These are phyloP conservation scores for Phytophthora ohioensis DNA, from an alignment of 352 stramenopile genomes.

Conservation along the genomic window DNA sequence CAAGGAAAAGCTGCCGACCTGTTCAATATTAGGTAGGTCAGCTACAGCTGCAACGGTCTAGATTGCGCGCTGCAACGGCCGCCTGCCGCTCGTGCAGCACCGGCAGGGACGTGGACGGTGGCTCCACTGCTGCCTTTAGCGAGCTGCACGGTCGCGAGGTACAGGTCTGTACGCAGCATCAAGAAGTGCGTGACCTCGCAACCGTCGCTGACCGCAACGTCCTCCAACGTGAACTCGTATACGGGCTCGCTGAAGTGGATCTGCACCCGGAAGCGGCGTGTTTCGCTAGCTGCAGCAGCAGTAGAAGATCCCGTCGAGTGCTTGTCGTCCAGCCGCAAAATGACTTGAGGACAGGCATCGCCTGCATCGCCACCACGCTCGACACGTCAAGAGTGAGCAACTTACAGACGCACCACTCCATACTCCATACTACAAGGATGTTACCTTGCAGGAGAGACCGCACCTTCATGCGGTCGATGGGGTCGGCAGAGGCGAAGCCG, in stretches of 20 bases:
- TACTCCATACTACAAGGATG: not conserved
- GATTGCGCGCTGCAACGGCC: constrained; percentile 32
- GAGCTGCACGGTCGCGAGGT: constrained; percentile 35
- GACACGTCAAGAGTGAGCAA: not conserved
- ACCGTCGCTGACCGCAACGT: constrained; percentile 44
- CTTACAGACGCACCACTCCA: not conserved
- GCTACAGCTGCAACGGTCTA: constrained; percentile 29
- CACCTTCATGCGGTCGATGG: constrained; percentile 75
- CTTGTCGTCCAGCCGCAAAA: constrained; percentile 30
- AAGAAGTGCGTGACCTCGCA: constrained; percentile 49
- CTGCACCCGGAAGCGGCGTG: constrained; percentile 36
- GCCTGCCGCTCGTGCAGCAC: constrained; percentile 17
- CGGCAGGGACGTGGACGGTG: constrained; percentile 32
- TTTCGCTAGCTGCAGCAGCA: constrained; percentile 13
- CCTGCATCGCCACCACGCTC: constrained; percentile 4
- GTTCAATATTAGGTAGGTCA: constrained; percentile 11
- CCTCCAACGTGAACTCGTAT: constrained; percentile 66
- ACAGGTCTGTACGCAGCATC: constrained; percentile 59
- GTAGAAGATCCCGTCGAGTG: constrained; percentile 22
- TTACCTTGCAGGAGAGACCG: constrained; percentile 64
- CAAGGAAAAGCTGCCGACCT: constrained; percentile 4
- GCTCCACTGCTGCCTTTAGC: not conserved
- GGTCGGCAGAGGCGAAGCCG: constrained; percentile 48
- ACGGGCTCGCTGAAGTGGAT: constrained; percentile 82
- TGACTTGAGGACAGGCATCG: constrained; percentile 34